phyloP scores from a whole-genome alignment of 1,139 yeast species.

The Yamadazyma pseudoaaseri region DNA sequence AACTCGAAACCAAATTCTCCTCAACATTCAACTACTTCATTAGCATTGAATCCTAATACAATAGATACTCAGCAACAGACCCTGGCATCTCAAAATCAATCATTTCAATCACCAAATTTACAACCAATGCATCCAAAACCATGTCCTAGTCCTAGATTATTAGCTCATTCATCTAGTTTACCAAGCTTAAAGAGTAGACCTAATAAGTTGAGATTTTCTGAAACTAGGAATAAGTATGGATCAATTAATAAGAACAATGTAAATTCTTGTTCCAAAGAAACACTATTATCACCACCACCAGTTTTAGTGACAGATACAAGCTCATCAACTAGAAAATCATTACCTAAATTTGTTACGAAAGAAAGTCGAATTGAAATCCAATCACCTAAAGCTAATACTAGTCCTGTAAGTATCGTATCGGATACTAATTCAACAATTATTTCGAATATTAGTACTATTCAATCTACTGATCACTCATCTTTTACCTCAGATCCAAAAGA shows the following conservation, averaged over 20 bases:
- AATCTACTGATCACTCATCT: conserved; percentile 35
- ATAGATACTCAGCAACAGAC: not conserved
- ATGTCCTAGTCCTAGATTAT: conserved; percentile 8
- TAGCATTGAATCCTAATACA: conserved; percentile 1
- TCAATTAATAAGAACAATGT: conserved; percentile 2
- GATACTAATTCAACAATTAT: conserved; percentile 29
- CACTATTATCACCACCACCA: conserved; percentile 16
- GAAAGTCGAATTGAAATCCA: conserved; percentile 10
- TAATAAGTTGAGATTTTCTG: conserved; percentile 10
- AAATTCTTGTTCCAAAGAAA: not conserved
- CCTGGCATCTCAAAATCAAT: not conserved
- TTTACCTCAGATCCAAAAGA: conserved; percentile 19
- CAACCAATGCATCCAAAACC: conserved; percentile 2
- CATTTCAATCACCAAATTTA: conserved; percentile 2
- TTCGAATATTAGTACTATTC: conserved; percentile 30
- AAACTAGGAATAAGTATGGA: conserved; percentile 11
- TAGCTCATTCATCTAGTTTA: conserved; percentile 43
- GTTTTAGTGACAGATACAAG: not conserved
- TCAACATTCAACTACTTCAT: conserved; percentile 5
- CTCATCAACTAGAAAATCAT: conserved; percentile 3
- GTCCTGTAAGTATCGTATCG: conserved; percentile 29
- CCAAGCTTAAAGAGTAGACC: conserved; percentile 20
- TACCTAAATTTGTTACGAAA: conserved; percentile 7
- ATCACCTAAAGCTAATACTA: conserved; percentile 13
- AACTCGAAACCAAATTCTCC: conserved; percentile 26